Conservation (phyloP, 352 stramenopile species). For the Phytophthora macrochlamydospora region DNA sequence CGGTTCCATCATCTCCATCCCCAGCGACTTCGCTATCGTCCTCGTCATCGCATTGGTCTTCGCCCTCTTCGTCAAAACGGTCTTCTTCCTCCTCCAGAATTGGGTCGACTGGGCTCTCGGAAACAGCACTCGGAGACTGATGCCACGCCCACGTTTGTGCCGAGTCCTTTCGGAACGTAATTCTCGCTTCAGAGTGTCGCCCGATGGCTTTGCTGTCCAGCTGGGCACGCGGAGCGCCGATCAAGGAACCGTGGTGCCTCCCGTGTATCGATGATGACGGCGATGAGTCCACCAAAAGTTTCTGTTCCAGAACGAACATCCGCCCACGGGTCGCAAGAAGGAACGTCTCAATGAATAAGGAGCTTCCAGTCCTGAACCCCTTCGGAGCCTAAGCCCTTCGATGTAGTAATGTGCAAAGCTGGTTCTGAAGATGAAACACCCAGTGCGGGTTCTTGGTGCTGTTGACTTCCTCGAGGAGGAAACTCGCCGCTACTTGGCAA, state of each 20-base stretch:
- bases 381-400: not conserved
- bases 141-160: constrained; percentile 67
- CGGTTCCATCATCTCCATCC: constrained; percentile 22
- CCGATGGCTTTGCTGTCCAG: constrained; percentile 40
- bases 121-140: constrained; percentile 8
- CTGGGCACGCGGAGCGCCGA: constrained; percentile 36
- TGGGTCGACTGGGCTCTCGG: constrained; percentile 18
- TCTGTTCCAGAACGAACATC: constrained; percentile 27
- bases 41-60: constrained; percentile 17
- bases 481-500: constrained; percentile 4
- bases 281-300: constrained; percentile 11
- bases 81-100: constrained; percentile 31
- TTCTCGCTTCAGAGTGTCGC: constrained; percentile 55
- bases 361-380: not conserved
- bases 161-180: constrained; percentile 50
- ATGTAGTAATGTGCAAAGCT: not conserved
- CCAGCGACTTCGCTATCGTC: constrained; percentile 22
- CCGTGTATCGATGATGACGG: constrained; percentile 14
- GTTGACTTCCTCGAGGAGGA: constrained; percentile 7
- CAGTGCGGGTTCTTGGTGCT: not conserved
- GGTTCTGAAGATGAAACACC: constrained; percentile 19
- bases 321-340: constrained; percentile 16
- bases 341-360: constrained; percentile 9
- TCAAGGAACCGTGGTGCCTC: constrained; percentile 36
- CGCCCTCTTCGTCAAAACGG: constrained; percentile 19